Base-by-base conservation (phyloP, 768 basidiomycete genomes). In the Cyclocybe cylindracea region DNA sequence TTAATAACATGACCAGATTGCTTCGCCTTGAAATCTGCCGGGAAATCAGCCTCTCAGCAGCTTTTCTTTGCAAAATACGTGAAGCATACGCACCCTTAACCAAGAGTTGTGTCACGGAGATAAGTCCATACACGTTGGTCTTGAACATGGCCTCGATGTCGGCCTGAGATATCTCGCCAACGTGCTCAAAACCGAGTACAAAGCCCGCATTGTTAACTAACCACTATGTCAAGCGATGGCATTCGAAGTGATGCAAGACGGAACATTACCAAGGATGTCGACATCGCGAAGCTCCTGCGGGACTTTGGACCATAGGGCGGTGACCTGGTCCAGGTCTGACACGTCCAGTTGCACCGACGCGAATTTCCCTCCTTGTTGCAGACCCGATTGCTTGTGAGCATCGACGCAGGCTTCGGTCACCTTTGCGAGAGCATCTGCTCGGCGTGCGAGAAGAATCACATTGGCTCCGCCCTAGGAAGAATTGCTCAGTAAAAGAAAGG, bases 1-100 rank as follows among this genome's bases (percentile, higher is more conserved):
- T 97, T 96, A 73, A 99, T 98, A 60, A 99, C 76, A 73, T 95
- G 94, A 0, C 93, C 91, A 4, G 83, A 72, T 61, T 87, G 83
- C 65, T 79, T 86, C 48, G 73, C 78, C 66, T 88, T 92, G 76
- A 94, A 92, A 52, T 88, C 90, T 91, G 60, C 5, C n/a, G 13
- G 18, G 34, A 40, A 7, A 19, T 49, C 16, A 39, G 38, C 11
- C 7, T 14, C 34, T 45, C 16, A 35, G 2, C 19, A 14, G 5
- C 11, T 10, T 35, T 14, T 7, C 4, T 44, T 35, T 3, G 39
- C 3, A 14, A 14, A 32, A 32, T 35, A 37, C 10, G 8, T 39
- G 35, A 10, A 34, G n/a, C 19, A 38, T 44, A 29, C 59, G 53
- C 46, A 76, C 87, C 79, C 70, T 75, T 79, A 61, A 89, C 70